Conservation (phyloP, 169 alveolate species). For the Plasmodium gonderi region DNA sequence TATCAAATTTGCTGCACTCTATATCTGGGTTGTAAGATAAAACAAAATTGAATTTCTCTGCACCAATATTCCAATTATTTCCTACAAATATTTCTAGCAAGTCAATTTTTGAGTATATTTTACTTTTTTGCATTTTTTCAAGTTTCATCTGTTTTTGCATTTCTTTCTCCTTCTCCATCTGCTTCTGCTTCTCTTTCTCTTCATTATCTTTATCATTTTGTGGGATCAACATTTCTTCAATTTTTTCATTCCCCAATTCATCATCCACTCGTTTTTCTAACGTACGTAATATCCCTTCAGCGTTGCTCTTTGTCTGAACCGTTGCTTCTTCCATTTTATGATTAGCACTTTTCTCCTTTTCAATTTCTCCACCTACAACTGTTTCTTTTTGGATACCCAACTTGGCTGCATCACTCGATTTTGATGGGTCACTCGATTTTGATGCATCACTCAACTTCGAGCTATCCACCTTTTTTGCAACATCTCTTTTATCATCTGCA, state of each 20-base stretch:
- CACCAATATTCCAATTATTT: constrained; percentile 16
- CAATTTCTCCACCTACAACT: no score
- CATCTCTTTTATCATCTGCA: background rate
- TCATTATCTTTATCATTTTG: background rate
- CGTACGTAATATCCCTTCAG: background rate
- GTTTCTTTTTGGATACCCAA: background rate
- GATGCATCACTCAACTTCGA: background rate
- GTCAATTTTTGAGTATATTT: constrained; percentile 36
- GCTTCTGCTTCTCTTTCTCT: background rate
- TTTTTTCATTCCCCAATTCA: background rate
- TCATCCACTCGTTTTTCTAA: constrained; percentile 23
- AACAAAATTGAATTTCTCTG: constrained; percentile 33
- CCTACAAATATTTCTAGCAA: constrained; percentile 64
- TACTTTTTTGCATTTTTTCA: constrained; percentile 12
- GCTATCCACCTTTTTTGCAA: background rate
- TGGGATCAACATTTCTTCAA: background rate
- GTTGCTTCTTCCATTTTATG: background rate
- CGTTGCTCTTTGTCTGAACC: background rate
- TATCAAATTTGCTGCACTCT: background rate
- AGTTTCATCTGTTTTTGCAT: constrained; percentile 3
- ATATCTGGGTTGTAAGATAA: constrained; percentile 17
- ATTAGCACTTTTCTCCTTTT: background rate
- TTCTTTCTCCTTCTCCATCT: constrained; percentile 1
- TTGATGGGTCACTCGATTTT: background rate
- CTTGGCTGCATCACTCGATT: background rate